These are phyloP conservation scores for Digitaria exilis DNA, from an alignment of 202 grass and related monocot species.

Conservation along the genomic window DNA sequence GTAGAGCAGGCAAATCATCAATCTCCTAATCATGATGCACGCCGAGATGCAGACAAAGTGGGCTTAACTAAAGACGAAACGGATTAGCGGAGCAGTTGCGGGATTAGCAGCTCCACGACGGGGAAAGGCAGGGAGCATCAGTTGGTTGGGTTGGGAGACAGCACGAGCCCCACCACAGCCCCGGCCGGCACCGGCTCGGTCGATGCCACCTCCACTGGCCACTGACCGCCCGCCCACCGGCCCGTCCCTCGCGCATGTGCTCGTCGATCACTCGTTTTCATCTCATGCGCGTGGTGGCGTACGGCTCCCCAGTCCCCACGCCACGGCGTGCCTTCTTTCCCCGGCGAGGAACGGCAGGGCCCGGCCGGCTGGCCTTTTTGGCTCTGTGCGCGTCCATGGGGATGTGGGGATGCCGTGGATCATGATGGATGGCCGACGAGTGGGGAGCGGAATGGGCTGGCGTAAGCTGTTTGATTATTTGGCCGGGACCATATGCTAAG, in stretches of 20 bases:
- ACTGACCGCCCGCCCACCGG: neutral
- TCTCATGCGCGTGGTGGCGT: neutral
- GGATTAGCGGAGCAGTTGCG: constrained; percentile 22
- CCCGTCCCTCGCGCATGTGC: neutral
- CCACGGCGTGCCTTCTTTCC: too few species aligned
- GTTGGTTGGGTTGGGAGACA: constrained; percentile 32
- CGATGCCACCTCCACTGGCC: neutral
- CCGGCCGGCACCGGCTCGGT: neutral
- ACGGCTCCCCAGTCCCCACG: neutral
- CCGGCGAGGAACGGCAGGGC: too few species aligned
- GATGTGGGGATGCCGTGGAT: neutral
- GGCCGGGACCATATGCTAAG: too few species aligned
- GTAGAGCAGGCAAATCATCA: neutral
- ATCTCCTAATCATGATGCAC: neutral
- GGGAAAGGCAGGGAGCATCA: neutral
- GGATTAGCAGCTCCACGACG: constrained; percentile 1
- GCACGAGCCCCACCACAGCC: constrained; percentile 6
- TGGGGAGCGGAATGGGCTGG: neutral
- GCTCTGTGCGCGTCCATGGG: neutral
- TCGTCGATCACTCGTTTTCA: neutral
- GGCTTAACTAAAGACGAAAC: constrained; percentile 18
- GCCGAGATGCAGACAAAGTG: constrained; percentile 1
- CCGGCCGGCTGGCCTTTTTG: neutral
- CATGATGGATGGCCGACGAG: neutral
- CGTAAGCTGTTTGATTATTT: too few species aligned